Evolutionary conservation across 164 flowering plant species (phyloP).

Genomic region (Piper betle): DNA sequence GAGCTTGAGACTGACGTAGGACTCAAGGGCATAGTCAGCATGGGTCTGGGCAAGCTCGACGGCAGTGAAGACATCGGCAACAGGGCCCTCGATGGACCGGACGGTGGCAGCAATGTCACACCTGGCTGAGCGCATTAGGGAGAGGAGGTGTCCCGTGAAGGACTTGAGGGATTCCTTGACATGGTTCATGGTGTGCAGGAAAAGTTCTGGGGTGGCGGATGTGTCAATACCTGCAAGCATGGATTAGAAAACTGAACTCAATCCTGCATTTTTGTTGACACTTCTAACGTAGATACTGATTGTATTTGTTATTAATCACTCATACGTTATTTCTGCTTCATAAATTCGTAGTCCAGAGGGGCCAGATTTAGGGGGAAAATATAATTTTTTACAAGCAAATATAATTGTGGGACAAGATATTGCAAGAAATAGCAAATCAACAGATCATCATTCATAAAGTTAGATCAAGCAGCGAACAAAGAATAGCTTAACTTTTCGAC

Average conservation of each 20-base stretch:
- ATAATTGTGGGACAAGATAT: not conserved
- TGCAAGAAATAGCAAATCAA: not conserved
- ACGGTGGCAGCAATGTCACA: conserved; percentile 90
- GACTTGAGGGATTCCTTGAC: conserved; percentile 61
- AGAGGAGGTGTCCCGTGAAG: conserved; percentile 61
- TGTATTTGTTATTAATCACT: too few species aligned
- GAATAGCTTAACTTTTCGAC: too few species aligned
- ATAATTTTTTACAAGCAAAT: too few species aligned
- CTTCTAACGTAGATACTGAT: not conserved
- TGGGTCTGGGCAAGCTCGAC: conserved; percentile 26
- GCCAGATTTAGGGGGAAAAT: too few species aligned
- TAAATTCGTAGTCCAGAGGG: too few species aligned
- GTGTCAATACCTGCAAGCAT: not conserved
- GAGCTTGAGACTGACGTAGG: conserved; percentile 59
- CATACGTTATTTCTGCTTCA: too few species aligned
- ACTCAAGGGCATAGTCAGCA: conserved; percentile 74
- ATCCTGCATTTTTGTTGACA: not conserved
- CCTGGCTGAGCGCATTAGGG: conserved; percentile 78
- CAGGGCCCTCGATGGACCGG: conserved; percentile 52
- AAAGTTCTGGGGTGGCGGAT: conserved; percentile 50
- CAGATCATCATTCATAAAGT: too few species aligned
- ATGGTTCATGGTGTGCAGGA: conserved; percentile 47
- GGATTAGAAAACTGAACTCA: not conserved
- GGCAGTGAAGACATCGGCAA: conserved; percentile 6
- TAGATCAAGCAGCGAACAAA: not conserved